Evolutionary conservation across 805 yeast genomes (phyloP).

Genomic region (Pichia kluyveri): DNA sequence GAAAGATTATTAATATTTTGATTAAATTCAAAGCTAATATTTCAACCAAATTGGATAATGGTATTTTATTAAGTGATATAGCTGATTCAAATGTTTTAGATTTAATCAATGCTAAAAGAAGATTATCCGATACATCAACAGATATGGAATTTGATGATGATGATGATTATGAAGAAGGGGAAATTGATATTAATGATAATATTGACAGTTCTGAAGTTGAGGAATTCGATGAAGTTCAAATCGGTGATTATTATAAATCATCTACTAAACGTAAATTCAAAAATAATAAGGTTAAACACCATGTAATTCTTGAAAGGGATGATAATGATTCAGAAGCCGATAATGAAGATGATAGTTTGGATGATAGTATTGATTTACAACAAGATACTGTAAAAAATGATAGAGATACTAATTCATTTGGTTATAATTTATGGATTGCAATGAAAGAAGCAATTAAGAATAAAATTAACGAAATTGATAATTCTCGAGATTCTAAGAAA

Average conservation of each 20-base stretch:
- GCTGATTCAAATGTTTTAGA: slow-evolving; percentile 32
- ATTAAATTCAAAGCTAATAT: slow-evolving; percentile 57
- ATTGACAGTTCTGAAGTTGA: not conserved
- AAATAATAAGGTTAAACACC: not conserved
- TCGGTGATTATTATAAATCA: not conserved
- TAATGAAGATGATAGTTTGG: slow-evolving; percentile 1
- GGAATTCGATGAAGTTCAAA: not conserved
- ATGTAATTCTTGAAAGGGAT: not conserved
- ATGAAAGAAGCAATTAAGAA: slow-evolving; percentile 22
- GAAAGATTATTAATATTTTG: slow-evolving; percentile 54
- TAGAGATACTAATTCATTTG: slow-evolving; percentile 14
- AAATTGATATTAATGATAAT: not conserved
- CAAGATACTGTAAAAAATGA: not conserved
- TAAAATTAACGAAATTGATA: slow-evolving; percentile 9
- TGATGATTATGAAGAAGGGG: not conserved
- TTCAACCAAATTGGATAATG: slow-evolving; percentile 42
- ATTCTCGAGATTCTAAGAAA: not conserved
- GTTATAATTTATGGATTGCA: slow-evolving; percentile 22
- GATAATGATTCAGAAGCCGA: slow-evolving; percentile 7
- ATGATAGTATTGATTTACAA: not conserved
- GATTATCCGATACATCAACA: slow-evolving; percentile 2
- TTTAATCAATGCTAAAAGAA: slow-evolving; percentile 17
- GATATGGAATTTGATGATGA: slow-evolving; percentile 5
- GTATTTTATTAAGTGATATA: slow-evolving; percentile 33
- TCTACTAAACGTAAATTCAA: not conserved